Base-by-base conservation (phyloP, 345 rosid genomes). In the Lepidium africanum region DNA sequence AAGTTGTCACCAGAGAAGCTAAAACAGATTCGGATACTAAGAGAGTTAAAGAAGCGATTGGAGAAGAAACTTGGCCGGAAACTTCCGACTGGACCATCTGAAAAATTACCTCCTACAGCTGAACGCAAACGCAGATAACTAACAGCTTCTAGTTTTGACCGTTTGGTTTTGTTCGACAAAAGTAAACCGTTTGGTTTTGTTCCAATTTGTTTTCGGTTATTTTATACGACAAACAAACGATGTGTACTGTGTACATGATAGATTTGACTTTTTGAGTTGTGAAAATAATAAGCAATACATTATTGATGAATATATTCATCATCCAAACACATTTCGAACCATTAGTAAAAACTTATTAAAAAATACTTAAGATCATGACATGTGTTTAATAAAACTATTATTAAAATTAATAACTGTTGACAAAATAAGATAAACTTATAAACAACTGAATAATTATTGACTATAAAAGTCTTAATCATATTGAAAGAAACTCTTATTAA, bases 1-100 rank as follows among this genome's bases (percentile, higher is more conserved):
- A 86, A 84, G 79, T 54, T 90, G 61, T 90, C 96, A 7, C 88
- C 89, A 3, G 93, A 92, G 79, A 90, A 90, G 78, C 81, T 92
- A 46, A 81, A 81, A 62, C 93, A 87, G 79, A 86, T 87, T 76
- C 75, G 83, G 69, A 74, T 92, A 79, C 83, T 92, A 10, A 84
- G 90, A 81, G 88, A 92, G 73, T 86, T 92, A 51, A 90, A 84
- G 73, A 78, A 61, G 36, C 73, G 74, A 69, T 77, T 90, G 38
- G 96, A 88, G 69, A 58, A 41, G 73, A 86, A 90, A 73, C 90
- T 84, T 1, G 96, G 87, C n/a, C 69, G 68, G 65, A 79, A 79
- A 77, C 93, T 88, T 65, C 91, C 96, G 0, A 75, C 73, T 4
- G 93, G 96, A 46, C 86, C 89, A 23, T 78, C 87, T 0, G 96